Percentiles rank a stretch among this genome's conserved stretches.
Evolutionary conservation across 495 filamentous ascomycete species (phyloP).

Genomic region (Penicillium daleae): DNA sequence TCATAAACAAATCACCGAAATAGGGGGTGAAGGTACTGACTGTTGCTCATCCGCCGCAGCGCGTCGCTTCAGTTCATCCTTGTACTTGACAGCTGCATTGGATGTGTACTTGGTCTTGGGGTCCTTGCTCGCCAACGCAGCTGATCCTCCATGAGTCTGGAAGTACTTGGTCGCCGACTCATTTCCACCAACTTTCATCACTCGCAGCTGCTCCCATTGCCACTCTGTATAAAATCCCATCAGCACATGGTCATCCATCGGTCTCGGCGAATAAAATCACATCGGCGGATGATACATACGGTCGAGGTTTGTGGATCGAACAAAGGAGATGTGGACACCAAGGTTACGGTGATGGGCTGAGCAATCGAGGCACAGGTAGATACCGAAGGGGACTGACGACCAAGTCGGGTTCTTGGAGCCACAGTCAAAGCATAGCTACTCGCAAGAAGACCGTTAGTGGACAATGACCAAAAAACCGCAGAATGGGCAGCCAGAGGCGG

Average conservation of each 20-base stretch:
- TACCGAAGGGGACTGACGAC: conserved; percentile 95
- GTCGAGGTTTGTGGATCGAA: conserved; percentile 96
- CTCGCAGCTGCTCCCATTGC: conserved; percentile 97
- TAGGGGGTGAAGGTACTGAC: conserved; percentile 48
- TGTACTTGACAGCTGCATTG: conserved; percentile 88
- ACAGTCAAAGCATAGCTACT: conserved; percentile 95
- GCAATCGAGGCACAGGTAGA: conserved; percentile 98
- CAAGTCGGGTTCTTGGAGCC: conserved; percentile 96
- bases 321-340: conserved; percentile 96
- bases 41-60: conserved; percentile 78
- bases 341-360: conserved; percentile 90
- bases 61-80: conserved; percentile 87
- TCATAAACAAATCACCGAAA: conserved; percentile 9
- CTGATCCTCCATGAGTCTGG: conserved; percentile 91
- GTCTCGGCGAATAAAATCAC: not conserved
- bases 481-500: conserved; percentile 25
- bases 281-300: conserved; percentile 62
- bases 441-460: conserved; percentile 25
- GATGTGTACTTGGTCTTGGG: conserved; percentile 95
- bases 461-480: conserved; percentile 22
- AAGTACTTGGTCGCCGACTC: conserved; percentile 98
- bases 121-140: conserved; percentile 93
- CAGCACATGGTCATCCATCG: conserved; percentile 16
- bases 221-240: conserved; percentile 67
- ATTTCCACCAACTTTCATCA: conserved; percentile 99